Evolutionary conservation across 768 basidiomycete genomes (phyloP).

Genomic region (Vararia minispora): DNA sequence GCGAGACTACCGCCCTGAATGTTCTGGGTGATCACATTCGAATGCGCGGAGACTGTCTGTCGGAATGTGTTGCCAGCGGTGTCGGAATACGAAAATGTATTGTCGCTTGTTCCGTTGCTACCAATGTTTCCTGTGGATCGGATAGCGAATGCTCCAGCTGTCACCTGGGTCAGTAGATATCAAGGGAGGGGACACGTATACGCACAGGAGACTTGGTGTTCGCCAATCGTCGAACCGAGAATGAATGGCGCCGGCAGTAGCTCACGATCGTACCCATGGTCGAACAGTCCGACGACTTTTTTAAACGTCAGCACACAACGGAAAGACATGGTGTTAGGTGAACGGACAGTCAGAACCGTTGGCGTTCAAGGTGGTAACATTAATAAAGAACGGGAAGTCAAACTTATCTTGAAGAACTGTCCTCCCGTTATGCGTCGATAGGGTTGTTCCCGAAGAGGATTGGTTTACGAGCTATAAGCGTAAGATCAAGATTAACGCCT

Average conservation of each 20-base stretch:
- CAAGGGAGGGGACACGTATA: conserved; percentile 2
- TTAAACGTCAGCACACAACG: background rate
- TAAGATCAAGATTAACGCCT: too few species aligned
- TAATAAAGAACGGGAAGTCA: conserved; percentile 39
- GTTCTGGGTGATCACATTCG: conserved; percentile 53
- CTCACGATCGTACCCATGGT: conserved; percentile 58
- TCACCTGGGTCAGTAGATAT: background rate
- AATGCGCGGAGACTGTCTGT: conserved; percentile 47
- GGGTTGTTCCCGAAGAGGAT: conserved; percentile 33
- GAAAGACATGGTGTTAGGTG: background rate
- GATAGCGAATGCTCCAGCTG: conserved; percentile 41
- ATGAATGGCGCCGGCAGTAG: conserved; percentile 49
- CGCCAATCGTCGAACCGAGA: conserved; percentile 42
- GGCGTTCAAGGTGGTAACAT: conserved; percentile 22
- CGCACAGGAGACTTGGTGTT: conserved; percentile 51
- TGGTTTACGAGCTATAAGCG: conserved; percentile 29
- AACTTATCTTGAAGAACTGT: conserved; percentile 37
- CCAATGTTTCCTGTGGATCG: conserved; percentile 39
- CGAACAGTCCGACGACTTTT: conserved; percentile 41
- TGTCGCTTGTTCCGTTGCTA: conserved; percentile 55
- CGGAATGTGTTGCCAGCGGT: conserved; percentile 48
- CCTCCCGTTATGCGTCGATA: conserved; percentile 38
- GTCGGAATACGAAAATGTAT: conserved; percentile 54
- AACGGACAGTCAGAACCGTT: conserved; percentile 24
- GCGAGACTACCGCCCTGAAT: conserved; percentile 40